Base-by-base conservation (phyloP, 2,329 filamentous ascomycete species). In the Mycosphaerella arachidis region DNA sequence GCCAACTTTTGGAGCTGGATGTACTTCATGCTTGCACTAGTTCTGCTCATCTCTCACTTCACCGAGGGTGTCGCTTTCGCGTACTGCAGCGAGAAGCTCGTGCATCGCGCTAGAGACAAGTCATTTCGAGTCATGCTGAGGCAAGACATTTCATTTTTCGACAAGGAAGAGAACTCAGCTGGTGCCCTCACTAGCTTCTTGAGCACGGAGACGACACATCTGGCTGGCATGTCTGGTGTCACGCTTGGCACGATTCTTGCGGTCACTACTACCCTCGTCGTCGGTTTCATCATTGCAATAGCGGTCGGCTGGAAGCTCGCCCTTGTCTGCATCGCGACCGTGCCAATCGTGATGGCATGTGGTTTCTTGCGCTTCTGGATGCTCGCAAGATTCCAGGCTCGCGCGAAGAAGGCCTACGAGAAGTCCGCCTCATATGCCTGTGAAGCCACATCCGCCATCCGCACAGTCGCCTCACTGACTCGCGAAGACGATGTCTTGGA, bases 81-180 rank as follows among this genome's bases (percentile, higher is more conserved):
- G 18, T 86, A 86, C 69, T 92, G 90, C 77, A 94, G 91, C n/a
- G 91, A 96, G 77, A 83, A 86, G 45, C 83, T 97, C 27, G 84
- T 97, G 57, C 90, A 91, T 72, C 86, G 91, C 20, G 91, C 93
- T 1, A 86, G 94, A 67, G 86, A 94, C 73, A 81, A 81, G 59
- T 89, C 92, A 6, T 97, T 99, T 79, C 84, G 92, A 33, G 82
- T 88, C 27, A 91, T 97, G 79, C 84, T 97, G 55, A 89, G 92
- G 65, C 93, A 97, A 75, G 94, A 97, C 64, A 92, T 97, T 60
- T 80, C 86, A 30, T 97, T 92, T 75, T 99, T 97, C 68, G 94
- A 97, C 74, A 82, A 82, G 48, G 90, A 95, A 64, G 89, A 94
- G 73, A 96, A 97, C 73, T 92, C 89, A 6, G 87, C 91, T 6